A percentile compares a stretch with the other conserved stretches of the same genome.
These are phyloP conservation scores for Blakeslea trispora DNA, from an alignment of 371 early-diverging fungal species.

Conservation along the genomic window DNA sequence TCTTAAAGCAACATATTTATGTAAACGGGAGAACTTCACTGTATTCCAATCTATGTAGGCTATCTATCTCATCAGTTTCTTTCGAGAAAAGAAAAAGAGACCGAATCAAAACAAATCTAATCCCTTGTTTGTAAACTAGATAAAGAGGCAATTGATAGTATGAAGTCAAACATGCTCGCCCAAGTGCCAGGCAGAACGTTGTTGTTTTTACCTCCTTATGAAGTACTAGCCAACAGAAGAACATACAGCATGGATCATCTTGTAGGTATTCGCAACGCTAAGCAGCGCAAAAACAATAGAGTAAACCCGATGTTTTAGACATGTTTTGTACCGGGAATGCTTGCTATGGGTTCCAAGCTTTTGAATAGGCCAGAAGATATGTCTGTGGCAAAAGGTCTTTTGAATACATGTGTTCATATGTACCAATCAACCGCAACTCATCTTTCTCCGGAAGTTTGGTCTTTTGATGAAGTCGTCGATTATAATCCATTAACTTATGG, in stretches of 20 bases:
- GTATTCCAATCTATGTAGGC: conserved; percentile 56
- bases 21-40: conserved; percentile 49
- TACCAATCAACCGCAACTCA: conserved; percentile 56
- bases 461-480: conserved; percentile 22
- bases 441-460: conserved; percentile 58
- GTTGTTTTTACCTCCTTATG: conserved; percentile 39
- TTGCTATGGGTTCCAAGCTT: conserved; percentile 62
- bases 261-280: conserved; percentile 37
- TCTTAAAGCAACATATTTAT: conserved; percentile 68
- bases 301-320: conserved; percentile 32
- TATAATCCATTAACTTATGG: conserved; percentile 28
- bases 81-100: too few relatives aligned
- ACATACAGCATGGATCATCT: conserved; percentile 53
- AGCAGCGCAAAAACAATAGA: too few relatives aligned
- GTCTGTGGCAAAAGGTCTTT: conserved; percentile 47
- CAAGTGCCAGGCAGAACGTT: conserved; percentile 39
- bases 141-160: conserved; percentile 43
- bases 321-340: conserved; percentile 79
- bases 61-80: neutral
- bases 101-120: too few relatives aligned
- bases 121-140: too few relatives aligned
- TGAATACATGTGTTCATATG: conserved; percentile 64
- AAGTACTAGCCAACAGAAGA: conserved; percentile 20
- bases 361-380: conserved; percentile 52
- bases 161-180: conserved; percentile 50